Percentiles rank a stretch among this genome's conserved stretches.
Evolutionary conservation across 2,329 filamentous ascomycete genomes (phyloP).

Genomic region (Leptographium lundbergii): DNA sequence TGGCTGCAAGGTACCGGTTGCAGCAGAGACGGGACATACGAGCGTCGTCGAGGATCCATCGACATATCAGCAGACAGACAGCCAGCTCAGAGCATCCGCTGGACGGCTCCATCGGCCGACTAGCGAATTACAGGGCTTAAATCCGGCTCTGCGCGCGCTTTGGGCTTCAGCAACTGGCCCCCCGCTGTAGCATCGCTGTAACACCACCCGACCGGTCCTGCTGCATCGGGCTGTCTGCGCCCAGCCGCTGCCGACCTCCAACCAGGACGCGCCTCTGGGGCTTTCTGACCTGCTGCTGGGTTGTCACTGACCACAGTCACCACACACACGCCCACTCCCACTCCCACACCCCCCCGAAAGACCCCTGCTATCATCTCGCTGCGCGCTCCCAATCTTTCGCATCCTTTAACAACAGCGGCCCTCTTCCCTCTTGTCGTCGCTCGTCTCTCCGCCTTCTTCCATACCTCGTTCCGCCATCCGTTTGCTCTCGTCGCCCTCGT

Average conservation of each 20-base stretch:
- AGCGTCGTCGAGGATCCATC: no score
- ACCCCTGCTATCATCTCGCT: no score
- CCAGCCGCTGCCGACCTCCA: slow-evolving; percentile 5
- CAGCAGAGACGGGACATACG: no score
- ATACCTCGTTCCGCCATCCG: not conserved
- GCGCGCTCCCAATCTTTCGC: not conserved
- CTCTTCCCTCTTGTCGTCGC: not conserved
- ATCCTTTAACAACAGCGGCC: not conserved
- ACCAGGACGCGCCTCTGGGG: slow-evolving; percentile 9
- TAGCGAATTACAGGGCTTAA: not conserved
- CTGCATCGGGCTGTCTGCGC: not conserved
- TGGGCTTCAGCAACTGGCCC: slow-evolving; percentile 1
- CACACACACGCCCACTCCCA: not conserved
- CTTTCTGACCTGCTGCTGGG: not conserved
- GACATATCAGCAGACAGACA: no score
- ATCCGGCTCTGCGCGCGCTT: not conserved
- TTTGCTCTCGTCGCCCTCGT: not conserved
- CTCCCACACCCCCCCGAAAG: not conserved
- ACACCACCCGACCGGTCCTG: not conserved
- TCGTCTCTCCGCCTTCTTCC: not conserved
- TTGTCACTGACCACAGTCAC: not conserved
- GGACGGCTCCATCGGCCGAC: not conserved
- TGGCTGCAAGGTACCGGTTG: no score
- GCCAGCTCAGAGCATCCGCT: not conserved
- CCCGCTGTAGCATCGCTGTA: slow-evolving; percentile 4